phyloP scores from a whole-genome alignment of 108 stramenopile genomes.

The Nitzschia sp. region DNA sequence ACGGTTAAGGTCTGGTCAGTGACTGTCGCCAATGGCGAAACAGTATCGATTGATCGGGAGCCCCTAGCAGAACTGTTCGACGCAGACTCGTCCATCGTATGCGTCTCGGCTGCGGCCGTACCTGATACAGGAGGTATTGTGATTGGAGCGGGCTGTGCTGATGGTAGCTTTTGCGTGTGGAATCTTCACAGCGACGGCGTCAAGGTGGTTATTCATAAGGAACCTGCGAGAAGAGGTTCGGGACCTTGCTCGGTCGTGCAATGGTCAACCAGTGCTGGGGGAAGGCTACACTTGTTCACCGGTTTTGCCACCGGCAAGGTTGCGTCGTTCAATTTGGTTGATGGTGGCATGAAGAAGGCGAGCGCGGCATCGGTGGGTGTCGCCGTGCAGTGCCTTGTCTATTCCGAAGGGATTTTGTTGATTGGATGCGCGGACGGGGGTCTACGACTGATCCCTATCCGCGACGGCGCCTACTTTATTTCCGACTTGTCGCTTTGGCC shows the following conservation, averaged over 20 bases:
- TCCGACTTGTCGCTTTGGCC: conserved; percentile 57
- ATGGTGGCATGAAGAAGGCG: conserved; percentile 29
- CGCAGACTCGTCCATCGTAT: conserved; percentile 62
- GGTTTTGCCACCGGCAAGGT: conserved; percentile 60
- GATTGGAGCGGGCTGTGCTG: conserved; percentile 59
- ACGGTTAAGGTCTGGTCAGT: conserved; percentile 77
- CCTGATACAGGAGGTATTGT: conserved; percentile 41
- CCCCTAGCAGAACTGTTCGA: conserved; percentile 76
- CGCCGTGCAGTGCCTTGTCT: conserved; percentile 41
- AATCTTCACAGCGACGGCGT: conserved; percentile 56
- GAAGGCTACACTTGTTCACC: conserved; percentile 43
- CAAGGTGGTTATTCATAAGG: conserved; percentile 65
- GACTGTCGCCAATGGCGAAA: conserved; percentile 55
- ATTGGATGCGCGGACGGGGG: conserved; percentile 69
- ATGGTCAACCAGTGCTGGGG: conserved; percentile 45
- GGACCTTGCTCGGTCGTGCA: conserved; percentile 68
- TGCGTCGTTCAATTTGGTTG: conserved; percentile 43
- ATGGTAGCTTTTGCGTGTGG: conserved; percentile 72
- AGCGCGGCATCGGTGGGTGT: conserved; percentile 61
- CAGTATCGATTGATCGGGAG: conserved; percentile 63
- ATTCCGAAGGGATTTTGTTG: conserved; percentile 49
- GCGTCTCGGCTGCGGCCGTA: conserved; percentile 45
- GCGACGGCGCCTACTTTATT: conserved; percentile 49
- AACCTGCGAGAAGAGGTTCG: conserved; percentile 52
- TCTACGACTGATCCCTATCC: conserved; percentile 56